Evolutionary conservation across 805 yeast genomes (phyloP), one percentile per base, ranked within the genome.

Genomic region (Alloascoidea hylecoeti): DNA sequence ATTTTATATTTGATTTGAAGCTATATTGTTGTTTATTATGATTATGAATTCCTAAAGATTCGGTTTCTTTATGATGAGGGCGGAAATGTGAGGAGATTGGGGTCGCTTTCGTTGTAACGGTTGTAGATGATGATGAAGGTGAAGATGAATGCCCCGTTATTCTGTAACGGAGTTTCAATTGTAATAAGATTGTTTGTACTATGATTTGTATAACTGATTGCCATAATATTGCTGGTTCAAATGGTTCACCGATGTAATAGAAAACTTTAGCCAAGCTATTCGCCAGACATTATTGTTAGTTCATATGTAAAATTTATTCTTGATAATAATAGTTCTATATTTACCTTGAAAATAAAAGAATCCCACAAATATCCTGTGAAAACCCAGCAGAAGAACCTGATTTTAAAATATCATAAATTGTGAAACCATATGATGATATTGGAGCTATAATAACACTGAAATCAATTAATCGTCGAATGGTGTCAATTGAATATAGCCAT

Each of bases 331-430:
- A 23, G 30, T 9, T 23, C 9, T 94, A 64, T 35, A 85, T 58
- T 3, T 75, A 70, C 33, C 85, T 70, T 1, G 95, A 78, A 44
- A 84, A 64, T 43, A 86, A 53, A 95, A 88, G 85, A 4, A 95
- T 83, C 4, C 85, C 88, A 57, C 96, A 88, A 6, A 88, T 82
- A 56, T 88, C 96, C n/a, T 85, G 63, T 3, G 94, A 80, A 51
- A 86, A 85, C 16, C 96, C 96, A 16, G 71, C 63, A 1, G 89
- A 70, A 0, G 86, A 68, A 51, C 75, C 62, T 23, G 71, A 68
- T 35, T 66, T 61, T 48, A 74, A 68, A 12, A 86, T 85, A 44
- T 80, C 66, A 35, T 72, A 62, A 27, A 86, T 70, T 1, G 95
- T 85, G 13, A 92, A 72, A 2, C 95, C 94, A 51, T 88, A 86